Base-by-base conservation (phyloP, 2,329 filamentous ascomycete species). In the Aspergillus fijiensis region DNA sequence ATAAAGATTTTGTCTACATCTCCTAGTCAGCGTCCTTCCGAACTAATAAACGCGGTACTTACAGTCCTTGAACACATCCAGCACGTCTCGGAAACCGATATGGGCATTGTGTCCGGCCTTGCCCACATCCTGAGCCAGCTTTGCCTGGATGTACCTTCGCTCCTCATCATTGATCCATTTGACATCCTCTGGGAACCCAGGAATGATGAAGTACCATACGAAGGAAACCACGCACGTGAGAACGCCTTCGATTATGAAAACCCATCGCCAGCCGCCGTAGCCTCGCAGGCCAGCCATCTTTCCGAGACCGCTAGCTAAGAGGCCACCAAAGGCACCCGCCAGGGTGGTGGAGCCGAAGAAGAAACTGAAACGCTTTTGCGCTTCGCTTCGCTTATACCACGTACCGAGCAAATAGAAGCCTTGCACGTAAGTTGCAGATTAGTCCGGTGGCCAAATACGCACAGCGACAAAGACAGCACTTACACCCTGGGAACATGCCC, bases 291-390 rank as follows among this genome's bases (percentile, higher is more conserved):
- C 82, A 1, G 79, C 67, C 81, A 88, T 85, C 69, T 86, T 82
- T 33, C 84, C 81, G 54, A 88, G 83, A 23, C 80, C 86, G 33
- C 82, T 82, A 2, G 86, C 86, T 16, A 88, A 75, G 10, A 88
- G 77, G 19, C 85, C 85, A 52, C 86, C 85, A 62, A 88, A 88
- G 1, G 85, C 85, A 50, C 85, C 85, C 2, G 86, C 85, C 1
- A 86, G 77, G 1, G 83, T 85, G 1, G 85, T 85, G 7, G 82
- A 91, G 70, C 85, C 88, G 81, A 98, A 98, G 82, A 98, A 98
- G 81, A 98, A 93, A 16, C 88, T 90, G 78, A 93, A 97, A 31
- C 95, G 87, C 70, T 92, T 91, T 77, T 98, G 94, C 2, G 93
- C 92, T 77, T 98, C 95, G 49, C 82, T 82, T 61, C 94, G 87